Conservation (phyloP, 257 asterid species). For the Eucommia ulmoides region DNA sequence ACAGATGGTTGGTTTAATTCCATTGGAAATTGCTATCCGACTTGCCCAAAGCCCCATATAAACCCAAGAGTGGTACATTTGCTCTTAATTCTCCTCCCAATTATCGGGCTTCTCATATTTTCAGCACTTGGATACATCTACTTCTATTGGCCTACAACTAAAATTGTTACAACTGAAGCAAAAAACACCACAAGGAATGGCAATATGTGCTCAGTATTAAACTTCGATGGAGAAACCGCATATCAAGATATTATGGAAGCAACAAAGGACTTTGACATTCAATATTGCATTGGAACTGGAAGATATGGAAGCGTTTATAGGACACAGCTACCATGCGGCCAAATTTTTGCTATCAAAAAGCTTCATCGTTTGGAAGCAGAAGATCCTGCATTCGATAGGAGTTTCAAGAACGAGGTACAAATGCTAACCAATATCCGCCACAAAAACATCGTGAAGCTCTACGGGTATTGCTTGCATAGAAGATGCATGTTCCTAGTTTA, state of each 20-base stretch:
- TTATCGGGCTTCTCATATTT: too few species aligned
- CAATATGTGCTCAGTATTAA: background rate
- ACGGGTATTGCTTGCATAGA: background rate
- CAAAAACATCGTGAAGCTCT: background rate
- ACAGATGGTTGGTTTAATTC: too few species aligned
- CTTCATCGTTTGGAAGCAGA: background rate
- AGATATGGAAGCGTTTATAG: background rate
- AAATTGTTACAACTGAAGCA: too few species aligned
- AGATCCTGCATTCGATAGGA: background rate
- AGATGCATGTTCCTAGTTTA: background rate
- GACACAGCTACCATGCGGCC: background rate
- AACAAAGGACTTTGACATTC: conserved; percentile 2
- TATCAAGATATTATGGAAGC: background rate
- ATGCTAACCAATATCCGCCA: background rate
- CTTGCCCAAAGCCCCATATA: too few species aligned
- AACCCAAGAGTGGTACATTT: too few species aligned
- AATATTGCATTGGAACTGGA: conserved; percentile 1
- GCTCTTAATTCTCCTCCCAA: too few species aligned
- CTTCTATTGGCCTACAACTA: too few species aligned
- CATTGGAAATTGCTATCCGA: too few species aligned
- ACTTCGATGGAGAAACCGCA: background rate
- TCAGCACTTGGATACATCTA: too few species aligned
- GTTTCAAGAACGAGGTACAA: conserved; percentile 1
- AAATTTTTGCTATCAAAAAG: background rate
- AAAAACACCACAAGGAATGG: background rate